These are phyloP conservation scores for Boletus sensibilis DNA, from an alignment of 768 basidiomycete species.

Conservation along the genomic window DNA sequence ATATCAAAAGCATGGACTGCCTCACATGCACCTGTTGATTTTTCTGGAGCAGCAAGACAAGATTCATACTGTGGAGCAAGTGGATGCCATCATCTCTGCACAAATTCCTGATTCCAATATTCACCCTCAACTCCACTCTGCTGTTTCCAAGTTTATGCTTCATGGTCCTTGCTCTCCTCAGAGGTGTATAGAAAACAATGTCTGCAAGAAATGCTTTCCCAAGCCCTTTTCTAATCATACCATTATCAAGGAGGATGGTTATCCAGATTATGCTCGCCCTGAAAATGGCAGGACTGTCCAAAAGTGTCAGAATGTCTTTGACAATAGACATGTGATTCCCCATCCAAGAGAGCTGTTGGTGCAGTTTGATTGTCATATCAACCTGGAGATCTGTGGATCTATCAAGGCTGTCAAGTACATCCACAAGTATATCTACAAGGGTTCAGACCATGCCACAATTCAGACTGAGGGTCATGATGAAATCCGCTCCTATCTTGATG, in stretches of 20 bases:
- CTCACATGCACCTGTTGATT: neutral
- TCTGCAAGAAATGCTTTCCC: neutral
- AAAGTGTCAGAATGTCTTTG: too few species aligned
- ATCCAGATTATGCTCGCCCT: neutral
- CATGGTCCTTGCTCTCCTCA: too few species aligned
- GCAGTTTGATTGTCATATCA: neutral
- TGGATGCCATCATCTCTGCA: constrained; percentile 2
- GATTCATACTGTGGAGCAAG: neutral
- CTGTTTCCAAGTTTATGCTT: constrained; percentile 19
- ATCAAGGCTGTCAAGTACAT: too few species aligned
- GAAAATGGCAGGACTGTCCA: neutral
- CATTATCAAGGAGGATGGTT: neutral
- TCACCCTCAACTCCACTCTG: neutral
- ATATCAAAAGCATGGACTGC: neutral
- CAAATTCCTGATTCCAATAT: neutral
- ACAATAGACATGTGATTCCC: too few species aligned
- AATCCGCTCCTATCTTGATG: too few species aligned
- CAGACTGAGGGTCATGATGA: too few species aligned
- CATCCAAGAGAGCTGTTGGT: too few species aligned
- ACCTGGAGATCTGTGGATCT: too few species aligned
- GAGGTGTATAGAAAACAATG: neutral
- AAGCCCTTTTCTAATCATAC: too few species aligned
- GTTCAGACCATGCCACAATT: too few species aligned
- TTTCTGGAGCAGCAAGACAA: neutral
- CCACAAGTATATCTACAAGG: too few species aligned